These are phyloP conservation scores for Hirsutella minnesotensis DNA, from an alignment of 2,329 filamentous ascomycete genomes.

Conservation along the genomic window DNA sequence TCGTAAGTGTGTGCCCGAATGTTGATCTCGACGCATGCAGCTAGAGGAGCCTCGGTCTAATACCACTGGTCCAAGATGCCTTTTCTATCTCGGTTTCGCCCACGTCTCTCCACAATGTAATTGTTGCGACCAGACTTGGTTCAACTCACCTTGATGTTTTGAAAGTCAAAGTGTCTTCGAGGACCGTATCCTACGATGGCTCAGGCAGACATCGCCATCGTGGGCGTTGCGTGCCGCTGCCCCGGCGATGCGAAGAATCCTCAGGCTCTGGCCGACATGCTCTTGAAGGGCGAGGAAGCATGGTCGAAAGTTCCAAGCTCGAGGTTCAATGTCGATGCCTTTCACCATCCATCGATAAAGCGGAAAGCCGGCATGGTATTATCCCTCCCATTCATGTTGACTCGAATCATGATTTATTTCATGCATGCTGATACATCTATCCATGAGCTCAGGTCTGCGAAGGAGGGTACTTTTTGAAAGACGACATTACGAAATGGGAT, in stretches of 20 bases:
- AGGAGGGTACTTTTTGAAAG: conserved; percentile 2
- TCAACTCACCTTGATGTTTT: too few relatives aligned
- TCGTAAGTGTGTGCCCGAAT: too few relatives aligned
- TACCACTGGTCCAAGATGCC: too few relatives aligned
- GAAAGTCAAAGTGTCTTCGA: too few relatives aligned
- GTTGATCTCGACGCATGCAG: too few relatives aligned
- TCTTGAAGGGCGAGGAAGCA: neutral
- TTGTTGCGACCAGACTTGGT: too few relatives aligned
- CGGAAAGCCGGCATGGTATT: neutral
- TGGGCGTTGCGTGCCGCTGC: conserved; percentile 14
- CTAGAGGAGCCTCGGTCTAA: too few relatives aligned
- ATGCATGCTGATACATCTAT: neutral
- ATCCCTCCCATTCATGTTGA: neutral
- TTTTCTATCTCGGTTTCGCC: too few relatives aligned
- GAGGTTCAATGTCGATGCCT: neutral
- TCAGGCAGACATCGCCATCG: conserved; percentile 6
- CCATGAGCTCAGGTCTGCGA: neutral
- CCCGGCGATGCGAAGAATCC: conserved; percentile 10
- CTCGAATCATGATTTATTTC: neutral
- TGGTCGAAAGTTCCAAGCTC: neutral
- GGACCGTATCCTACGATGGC: neutral
- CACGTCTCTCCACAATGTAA: too few relatives aligned
- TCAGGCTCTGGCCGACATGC: conserved; percentile 8
- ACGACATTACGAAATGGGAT: conserved; percentile 2
- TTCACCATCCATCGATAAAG: neutral